phyloP scores from a whole-genome alignment of 257 asterid species.

The Penstemon eatonii region DNA sequence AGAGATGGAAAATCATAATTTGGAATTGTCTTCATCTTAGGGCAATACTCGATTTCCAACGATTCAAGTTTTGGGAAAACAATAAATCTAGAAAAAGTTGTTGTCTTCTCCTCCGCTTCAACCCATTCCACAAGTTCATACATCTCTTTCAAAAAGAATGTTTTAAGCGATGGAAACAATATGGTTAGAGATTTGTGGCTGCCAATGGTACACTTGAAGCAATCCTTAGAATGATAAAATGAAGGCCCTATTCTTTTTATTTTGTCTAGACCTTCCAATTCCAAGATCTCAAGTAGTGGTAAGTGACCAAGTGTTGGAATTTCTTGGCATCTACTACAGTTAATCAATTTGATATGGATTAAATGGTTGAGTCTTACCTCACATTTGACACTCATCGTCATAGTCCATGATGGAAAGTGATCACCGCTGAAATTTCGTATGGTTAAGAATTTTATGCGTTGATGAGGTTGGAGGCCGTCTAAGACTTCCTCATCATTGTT shows the following conservation, averaged over 20 bases:
- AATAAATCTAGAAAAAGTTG: no score
- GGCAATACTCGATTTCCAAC: no score
- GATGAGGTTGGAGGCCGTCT: neutral
- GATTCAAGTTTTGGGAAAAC: no score
- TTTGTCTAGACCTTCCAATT: neutral
- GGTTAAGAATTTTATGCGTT: neutral
- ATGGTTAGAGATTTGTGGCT: no score
- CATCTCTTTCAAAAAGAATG: no score
- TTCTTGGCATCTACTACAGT: neutral
- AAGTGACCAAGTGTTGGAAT: constrained; percentile 6
- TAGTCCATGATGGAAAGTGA: neutral
- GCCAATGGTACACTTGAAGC: no score
- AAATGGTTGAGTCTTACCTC: neutral
- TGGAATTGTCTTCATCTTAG: no score
- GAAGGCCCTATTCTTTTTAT: neutral
- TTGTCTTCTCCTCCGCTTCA: no score
- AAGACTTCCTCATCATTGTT: neutral
- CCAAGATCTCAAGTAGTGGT: neutral
- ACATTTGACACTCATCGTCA: neutral
- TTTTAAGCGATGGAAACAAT: no score
- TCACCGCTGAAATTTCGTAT: neutral
- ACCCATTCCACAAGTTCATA: no score
- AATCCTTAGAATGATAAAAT: neutral
- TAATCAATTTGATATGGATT: neutral
- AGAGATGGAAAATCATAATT: no score